Evolutionary conservation across 1,284 basidiomycete genomes (phyloP).

Genomic region (Sporisorium scitamineum): DNA sequence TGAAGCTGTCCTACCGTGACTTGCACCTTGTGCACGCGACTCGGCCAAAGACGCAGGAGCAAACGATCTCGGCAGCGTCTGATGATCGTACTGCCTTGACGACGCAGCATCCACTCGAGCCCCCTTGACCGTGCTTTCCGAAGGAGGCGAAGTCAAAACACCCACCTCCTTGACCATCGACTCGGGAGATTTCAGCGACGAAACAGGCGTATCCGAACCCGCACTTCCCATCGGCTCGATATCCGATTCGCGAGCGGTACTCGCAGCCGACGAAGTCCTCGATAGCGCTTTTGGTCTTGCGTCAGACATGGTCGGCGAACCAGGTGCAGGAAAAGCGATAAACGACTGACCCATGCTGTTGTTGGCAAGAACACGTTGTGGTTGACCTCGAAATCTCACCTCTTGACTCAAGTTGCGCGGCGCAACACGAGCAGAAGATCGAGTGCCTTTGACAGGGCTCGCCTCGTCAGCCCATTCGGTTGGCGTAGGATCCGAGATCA

Average conservation of each 20-base stretch:
- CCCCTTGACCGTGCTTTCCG: constrained; percentile 23
- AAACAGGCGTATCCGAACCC: constrained; percentile 22
- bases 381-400: constrained; percentile 18
- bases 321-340: constrained; percentile 30
- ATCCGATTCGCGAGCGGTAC: constrained; percentile 11
- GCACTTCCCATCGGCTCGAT: not conserved
- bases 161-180: constrained; percentile 7
- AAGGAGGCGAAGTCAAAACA: too few relatives aligned
- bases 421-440: too few relatives aligned
- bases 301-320: not conserved
- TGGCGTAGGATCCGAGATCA: constrained; percentile 33
- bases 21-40: not conserved
- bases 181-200: constrained; percentile 19
- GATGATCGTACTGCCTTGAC: not conserved
- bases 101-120: too few relatives aligned
- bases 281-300: not conserved
- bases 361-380: not conserved
- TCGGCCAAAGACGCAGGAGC: not conserved
- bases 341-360: constrained; percentile 5
- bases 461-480: constrained; percentile 43
- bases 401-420: constrained; percentile 19
- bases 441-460: not conserved
- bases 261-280: constrained; percentile 18
- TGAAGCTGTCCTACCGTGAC: constrained; percentile 12
- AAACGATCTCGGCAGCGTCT: constrained; percentile 27